Base-by-base conservation (phyloP, 2,329 filamentous ascomycete genomes). In the Shiraia sp. region DNA sequence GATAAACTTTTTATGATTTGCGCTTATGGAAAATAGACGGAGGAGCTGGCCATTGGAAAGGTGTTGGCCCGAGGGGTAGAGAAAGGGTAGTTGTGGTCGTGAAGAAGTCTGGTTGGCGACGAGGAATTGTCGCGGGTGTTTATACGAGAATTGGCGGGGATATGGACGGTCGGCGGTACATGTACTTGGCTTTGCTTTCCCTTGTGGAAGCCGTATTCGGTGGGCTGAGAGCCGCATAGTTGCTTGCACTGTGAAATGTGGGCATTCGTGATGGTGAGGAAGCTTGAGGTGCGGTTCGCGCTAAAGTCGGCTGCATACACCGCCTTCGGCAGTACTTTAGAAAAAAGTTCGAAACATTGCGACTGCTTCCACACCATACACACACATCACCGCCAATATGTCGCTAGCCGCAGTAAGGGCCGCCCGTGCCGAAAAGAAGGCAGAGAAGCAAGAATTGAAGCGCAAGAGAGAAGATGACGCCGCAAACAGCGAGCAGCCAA, bases 1-100 rank as follows among this genome's bases (percentile, higher is more conserved):
- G 43, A 91, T 74, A 75, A 84, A 89, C 49, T 76, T 73, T 51
- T 82, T 86, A 49, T 83, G 82, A 63, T 90, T 86, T 0, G 88
- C 52, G 32, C 57, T 66, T 16, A 68, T 95, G n/a, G 87, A 90
- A 45, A 95, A 80, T 47, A 88, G 81, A 37, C 91, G 85, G 3
- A 81, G 80, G 26, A 85, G 74, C 48, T 75, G 75, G 32, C 66
- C 53, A 50, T 65, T 63, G 26, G 62, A 55, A 13, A 60, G 45
- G 34, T 51, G 49, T 25, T 72, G 68, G 17, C 78, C 71, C 6
- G 79, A 73, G 48, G 79, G 76, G 51, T 82, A 78, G 35, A 87
- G 79, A 70, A 87, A 88, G 24, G 80, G 80, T 23, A 86, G 72
- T 61, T 86, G 82, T 28, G 83, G 83, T 22, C 83, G 80, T 34